Percentiles rank a stretch among this genome's conserved stretches.
Conservation (phyloP, 73 alveolate species). For the Uronychia binucleata region DNA sequence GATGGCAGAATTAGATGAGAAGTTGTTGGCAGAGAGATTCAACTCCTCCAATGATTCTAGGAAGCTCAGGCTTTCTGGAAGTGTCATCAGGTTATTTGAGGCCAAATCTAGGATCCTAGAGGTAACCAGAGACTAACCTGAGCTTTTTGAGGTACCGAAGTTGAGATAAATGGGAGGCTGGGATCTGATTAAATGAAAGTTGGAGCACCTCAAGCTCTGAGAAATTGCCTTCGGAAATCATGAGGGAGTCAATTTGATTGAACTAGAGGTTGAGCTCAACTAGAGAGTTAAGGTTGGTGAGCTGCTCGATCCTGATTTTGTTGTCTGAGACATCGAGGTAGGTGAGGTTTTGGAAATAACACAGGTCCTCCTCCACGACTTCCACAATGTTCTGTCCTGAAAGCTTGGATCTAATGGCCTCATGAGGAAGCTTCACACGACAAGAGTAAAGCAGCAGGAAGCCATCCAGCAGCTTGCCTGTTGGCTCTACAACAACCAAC, state of each 20-base stretch:
- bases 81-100: constrained; percentile 62
- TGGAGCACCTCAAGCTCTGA: constrained; percentile 54
- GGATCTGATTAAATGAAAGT: constrained; percentile 56
- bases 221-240: constrained; percentile 59
- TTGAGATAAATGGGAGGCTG: constrained; percentile 43
- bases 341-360: constrained; percentile 68
- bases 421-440: constrained; percentile 77
- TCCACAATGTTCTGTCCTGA: constrained; percentile 63
- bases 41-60: constrained; percentile 42
- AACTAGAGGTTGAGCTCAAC: constrained; percentile 65
- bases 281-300: constrained; percentile 52
- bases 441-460: constrained; percentile 62
- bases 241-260: constrained; percentile 52
- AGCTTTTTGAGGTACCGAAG: constrained; percentile 38
- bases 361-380: constrained; percentile 74
- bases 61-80: constrained; percentile 65
- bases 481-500: constrained; percentile 28
- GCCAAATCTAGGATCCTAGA: constrained; percentile 45
- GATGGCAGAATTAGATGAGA: constrained; percentile 59
- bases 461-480: constrained; percentile 72
- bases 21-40: constrained; percentile 50
- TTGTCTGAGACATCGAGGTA: constrained; percentile 66
- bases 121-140: not conserved
- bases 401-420: constrained; percentile 66
- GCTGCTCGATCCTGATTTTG: constrained; percentile 57